Percentiles rank a stretch among this genome's conserved stretches.
These are phyloP conservation scores for Fraxinus paxiana DNA, from an alignment of 305 asterid species.

Conservation along the genomic window DNA sequence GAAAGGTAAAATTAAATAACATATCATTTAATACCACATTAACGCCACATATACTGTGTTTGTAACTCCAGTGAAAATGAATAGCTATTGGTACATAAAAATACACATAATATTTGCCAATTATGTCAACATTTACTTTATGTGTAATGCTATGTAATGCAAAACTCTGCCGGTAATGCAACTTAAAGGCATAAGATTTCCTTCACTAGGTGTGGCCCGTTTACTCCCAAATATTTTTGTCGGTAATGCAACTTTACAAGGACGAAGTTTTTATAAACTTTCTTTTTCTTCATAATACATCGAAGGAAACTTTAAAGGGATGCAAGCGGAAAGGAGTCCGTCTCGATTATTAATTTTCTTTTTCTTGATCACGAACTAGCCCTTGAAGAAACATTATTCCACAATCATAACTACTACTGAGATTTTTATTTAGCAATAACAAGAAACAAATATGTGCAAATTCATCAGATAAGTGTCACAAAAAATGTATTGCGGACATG, in stretches of 20 bases:
- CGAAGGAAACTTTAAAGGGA: no score
- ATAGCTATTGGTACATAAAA: no score
- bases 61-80: no score
- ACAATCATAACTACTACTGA: not conserved
- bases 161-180: not conserved
- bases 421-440: not conserved
- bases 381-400: not conserved
- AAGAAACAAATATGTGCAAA: not conserved
- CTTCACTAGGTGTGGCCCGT: not conserved
- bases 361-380: not conserved
- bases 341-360: not conserved
- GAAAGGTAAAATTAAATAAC: no score
- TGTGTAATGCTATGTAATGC: not conserved
- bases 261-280: no score
- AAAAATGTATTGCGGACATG: not conserved
- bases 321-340: not conserved
- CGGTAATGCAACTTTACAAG: not conserved
- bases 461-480: not conserved
- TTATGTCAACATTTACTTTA: no score
- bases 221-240: not conserved
- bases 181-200: not conserved
- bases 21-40: no score
- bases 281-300: no score
- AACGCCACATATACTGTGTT: no score
- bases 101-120: no score